These are phyloP conservation scores for Crassisporium funariophilum DNA, from an alignment of 768 basidiomycete species.

Conservation along the genomic window DNA sequence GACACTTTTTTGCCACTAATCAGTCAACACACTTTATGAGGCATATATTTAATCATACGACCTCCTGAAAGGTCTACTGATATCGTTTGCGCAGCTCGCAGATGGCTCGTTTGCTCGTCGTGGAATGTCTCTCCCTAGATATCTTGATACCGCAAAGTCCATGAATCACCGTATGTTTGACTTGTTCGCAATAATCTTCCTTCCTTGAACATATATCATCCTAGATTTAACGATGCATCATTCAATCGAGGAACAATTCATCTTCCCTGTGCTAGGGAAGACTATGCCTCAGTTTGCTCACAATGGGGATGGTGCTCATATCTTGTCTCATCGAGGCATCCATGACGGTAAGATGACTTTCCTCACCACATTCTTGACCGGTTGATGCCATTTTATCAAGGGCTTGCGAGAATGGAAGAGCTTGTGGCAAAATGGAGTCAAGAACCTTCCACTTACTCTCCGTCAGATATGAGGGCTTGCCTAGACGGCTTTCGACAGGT, in stretches of 20 bases:
- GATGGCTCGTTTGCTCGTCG: conserved; percentile 51
- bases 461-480: conserved; percentile 49
- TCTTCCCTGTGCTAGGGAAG: conserved; percentile 54
- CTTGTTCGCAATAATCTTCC: not conserved
- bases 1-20: no score
- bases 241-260: conserved; percentile 51
- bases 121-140: conserved; percentile 45
- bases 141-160: conserved; percentile 39
- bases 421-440: conserved; percentile 44
- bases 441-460: conserved; percentile 49
- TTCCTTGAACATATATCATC: not conserved
- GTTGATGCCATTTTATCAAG: conserved; percentile 24
- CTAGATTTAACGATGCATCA: conserved; percentile 58
- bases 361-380: not conserved
- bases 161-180: conserved; percentile 42
- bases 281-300: conserved; percentile 50
- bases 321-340: conserved; percentile 53
- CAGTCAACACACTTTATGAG: conserved; percentile 49
- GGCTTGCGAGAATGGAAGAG: conserved; percentile 43
- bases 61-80: not conserved
- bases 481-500: conserved; percentile 51
- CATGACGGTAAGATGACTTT: conserved; percentile 43
- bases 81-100: conserved; percentile 38
- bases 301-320: conserved; percentile 42
- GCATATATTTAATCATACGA: conserved; percentile 22